phyloP scores from a whole-genome alignment of 1,139 yeast species.

The Petasospora rhodanensis region DNA sequence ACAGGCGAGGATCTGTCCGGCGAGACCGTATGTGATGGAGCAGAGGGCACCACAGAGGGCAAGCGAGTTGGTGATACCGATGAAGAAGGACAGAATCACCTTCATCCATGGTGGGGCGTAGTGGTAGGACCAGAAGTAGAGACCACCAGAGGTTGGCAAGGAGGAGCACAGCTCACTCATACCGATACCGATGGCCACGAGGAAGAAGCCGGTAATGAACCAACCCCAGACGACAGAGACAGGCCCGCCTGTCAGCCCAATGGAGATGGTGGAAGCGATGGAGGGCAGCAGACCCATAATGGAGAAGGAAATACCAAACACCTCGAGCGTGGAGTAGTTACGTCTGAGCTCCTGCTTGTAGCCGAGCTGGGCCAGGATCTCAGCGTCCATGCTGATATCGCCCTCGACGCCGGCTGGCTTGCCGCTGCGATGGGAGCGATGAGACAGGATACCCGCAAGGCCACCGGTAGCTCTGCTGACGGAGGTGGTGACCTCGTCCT shows the following conservation, averaged over 20 bases:
- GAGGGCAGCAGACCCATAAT: conserved; percentile 46
- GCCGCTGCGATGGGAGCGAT: too few species aligned
- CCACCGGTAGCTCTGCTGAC: background rate
- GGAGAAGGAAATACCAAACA: conserved; percentile 19
- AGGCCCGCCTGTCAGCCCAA: conserved; percentile 47
- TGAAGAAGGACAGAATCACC: conserved; percentile 47
- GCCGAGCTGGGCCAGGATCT: conserved; percentile 16
- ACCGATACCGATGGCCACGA: conserved; percentile 54
- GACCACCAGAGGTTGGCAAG: conserved; percentile 72
- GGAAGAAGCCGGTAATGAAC: conserved; percentile 56
- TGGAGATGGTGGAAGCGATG: conserved; percentile 35
- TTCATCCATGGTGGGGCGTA: conserved; percentile 46
- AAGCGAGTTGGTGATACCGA: conserved; percentile 56
- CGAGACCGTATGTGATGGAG: conserved; percentile 56
- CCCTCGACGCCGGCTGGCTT: conserved; percentile 1
- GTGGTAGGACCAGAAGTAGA: conserved; percentile 56
- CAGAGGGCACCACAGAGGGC: conserved; percentile 56
- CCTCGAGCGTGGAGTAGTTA: conserved; percentile 13
- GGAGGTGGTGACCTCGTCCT: background rate
- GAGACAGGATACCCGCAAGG: conserved; percentile 1
- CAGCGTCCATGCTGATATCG: conserved; percentile 18
- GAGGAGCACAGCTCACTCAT: conserved; percentile 63
- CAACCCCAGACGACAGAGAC: conserved; percentile 70
- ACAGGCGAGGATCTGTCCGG: conserved; percentile 48
- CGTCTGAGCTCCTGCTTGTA: conserved; percentile 18